Conservation (phyloP, 805 yeast genomes). For the Kluyveromyces lactis region DNA sequence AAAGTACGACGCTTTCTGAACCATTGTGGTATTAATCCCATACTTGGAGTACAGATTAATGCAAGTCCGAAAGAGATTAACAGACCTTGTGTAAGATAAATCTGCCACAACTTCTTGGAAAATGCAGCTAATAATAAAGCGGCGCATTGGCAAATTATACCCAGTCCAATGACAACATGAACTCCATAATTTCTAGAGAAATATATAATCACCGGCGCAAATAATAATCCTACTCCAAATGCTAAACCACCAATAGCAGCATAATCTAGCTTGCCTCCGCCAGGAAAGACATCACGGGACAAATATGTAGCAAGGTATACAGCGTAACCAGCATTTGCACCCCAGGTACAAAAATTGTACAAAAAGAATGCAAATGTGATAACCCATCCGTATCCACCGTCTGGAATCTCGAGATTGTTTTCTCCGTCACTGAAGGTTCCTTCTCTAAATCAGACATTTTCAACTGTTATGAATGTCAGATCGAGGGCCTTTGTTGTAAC, state of each 20-base stretch:
- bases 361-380: slow-evolving; percentile 37
- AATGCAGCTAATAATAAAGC: slow-evolving; percentile 46
- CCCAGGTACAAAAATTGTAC: slow-evolving; percentile 47
- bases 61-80: slow-evolving; percentile 47
- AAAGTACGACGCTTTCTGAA: slow-evolving; percentile 40
- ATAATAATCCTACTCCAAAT: slow-evolving; percentile 43
- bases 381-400: slow-evolving; percentile 50
- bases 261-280: slow-evolving; percentile 42
- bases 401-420: slow-evolving; percentile 27
- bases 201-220: slow-evolving; percentile 42
- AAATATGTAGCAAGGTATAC: slow-evolving; percentile 44
- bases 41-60: slow-evolving; percentile 37
- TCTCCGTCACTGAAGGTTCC: neutral
- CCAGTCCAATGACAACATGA: slow-evolving; percentile 34
- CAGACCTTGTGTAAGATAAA: slow-evolving; percentile 50
- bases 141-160: slow-evolving; percentile 39
- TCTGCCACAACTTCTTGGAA: slow-evolving; percentile 44
- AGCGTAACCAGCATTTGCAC: slow-evolving; percentile 49
- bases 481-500: too few relatives aligned
- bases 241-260: slow-evolving; percentile 53
- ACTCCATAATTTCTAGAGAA: slow-evolving; percentile 38
- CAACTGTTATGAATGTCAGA: too few relatives aligned
- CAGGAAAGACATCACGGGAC: slow-evolving; percentile 35
- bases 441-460: neutral
- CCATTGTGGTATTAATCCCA: slow-evolving; percentile 48